A percentile compares a stretch with the other conserved stretches of the same genome.
Evolutionary conservation across 2,329 filamentous ascomycete species (phyloP).

Genomic region (Aspergillus sclerotialis): DNA sequence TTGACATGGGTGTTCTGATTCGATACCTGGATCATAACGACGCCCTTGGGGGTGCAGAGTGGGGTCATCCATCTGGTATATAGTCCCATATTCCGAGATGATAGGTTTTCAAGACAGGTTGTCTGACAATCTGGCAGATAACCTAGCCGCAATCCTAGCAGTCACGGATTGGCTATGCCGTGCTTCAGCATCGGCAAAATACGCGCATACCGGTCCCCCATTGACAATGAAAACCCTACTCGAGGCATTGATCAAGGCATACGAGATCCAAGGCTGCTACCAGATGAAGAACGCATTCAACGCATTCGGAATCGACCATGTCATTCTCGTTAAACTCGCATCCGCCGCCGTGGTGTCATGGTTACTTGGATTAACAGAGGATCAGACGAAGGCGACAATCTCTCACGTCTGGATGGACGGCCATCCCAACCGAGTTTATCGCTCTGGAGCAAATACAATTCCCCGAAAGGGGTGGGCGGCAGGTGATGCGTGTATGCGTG

Average conservation of each 20-base stretch:
- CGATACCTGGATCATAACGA: constrained; percentile 40
- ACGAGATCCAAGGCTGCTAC: constrained; percentile 37
- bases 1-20: constrained; percentile 32
- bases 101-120: too few relatives aligned
- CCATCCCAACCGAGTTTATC: constrained; percentile 28
- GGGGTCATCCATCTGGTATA: constrained; percentile 36
- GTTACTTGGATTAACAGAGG: constrained; percentile 28
- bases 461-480: constrained; percentile 39
- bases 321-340: constrained; percentile 37
- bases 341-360: constrained; percentile 32
- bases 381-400: constrained; percentile 28
- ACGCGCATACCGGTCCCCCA: constrained; percentile 9
- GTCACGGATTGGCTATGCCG: constrained; percentile 27
- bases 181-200: constrained; percentile 1
- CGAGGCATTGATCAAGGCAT: constrained; percentile 32
- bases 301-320: constrained; percentile 34
- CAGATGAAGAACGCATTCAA: constrained; percentile 35
- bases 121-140: constrained; percentile 22
- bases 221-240: constrained; percentile 28
- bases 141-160: constrained; percentile 31
- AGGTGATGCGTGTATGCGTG: constrained; percentile 35
- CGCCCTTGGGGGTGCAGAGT: constrained; percentile 34
- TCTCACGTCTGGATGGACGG: constrained; percentile 37
- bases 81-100: not conserved
- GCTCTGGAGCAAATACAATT: constrained; percentile 26